phyloP scores from a whole-genome alignment of 257 asterid genomes.

The Perilla frutescens region DNA sequence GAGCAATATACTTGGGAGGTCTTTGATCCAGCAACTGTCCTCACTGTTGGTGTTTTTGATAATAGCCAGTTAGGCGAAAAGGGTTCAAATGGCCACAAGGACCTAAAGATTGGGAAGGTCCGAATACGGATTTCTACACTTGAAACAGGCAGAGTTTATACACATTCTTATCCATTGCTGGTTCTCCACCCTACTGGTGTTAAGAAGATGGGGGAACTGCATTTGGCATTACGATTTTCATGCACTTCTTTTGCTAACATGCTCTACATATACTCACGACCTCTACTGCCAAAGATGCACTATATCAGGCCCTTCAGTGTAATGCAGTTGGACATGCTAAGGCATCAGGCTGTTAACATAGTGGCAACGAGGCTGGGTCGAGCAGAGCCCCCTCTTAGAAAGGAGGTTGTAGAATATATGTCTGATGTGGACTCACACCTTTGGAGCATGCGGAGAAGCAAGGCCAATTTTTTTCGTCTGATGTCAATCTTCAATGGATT shows the following conservation, averaged over 20 bases:
- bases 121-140: slow-evolving; percentile 87
- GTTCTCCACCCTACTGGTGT: slow-evolving; percentile 87
- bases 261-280: slow-evolving; percentile 72
- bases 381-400: slow-evolving; percentile 84
- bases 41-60: slow-evolving; percentile 89
- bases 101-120: slow-evolving; percentile 84
- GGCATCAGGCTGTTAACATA: slow-evolving; percentile 86
- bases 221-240: slow-evolving; percentile 75
- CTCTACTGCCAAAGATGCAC: slow-evolving; percentile 87
- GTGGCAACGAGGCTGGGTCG: slow-evolving; percentile 78
- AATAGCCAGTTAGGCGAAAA: slow-evolving; percentile 70
- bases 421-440: slow-evolving; percentile 90
- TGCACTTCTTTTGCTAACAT: slow-evolving; percentile 80
- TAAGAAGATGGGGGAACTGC: slow-evolving; percentile 93
- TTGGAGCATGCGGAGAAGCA: slow-evolving; percentile 96
- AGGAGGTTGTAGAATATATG: slow-evolving; percentile 90
- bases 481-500: slow-evolving; percentile 79
- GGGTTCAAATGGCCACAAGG: slow-evolving; percentile 58
- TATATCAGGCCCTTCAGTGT: slow-evolving; percentile 80
- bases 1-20: slow-evolving; percentile 97
- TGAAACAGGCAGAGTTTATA: slow-evolving; percentile 81
- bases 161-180: slow-evolving; percentile 83
- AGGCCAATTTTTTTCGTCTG: slow-evolving; percentile 85
- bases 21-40: slow-evolving; percentile 87
- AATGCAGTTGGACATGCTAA: slow-evolving; percentile 81